Base-by-base conservation (phyloP, 495 filamentous ascomycete genomes). In the Poronia punctata region DNA sequence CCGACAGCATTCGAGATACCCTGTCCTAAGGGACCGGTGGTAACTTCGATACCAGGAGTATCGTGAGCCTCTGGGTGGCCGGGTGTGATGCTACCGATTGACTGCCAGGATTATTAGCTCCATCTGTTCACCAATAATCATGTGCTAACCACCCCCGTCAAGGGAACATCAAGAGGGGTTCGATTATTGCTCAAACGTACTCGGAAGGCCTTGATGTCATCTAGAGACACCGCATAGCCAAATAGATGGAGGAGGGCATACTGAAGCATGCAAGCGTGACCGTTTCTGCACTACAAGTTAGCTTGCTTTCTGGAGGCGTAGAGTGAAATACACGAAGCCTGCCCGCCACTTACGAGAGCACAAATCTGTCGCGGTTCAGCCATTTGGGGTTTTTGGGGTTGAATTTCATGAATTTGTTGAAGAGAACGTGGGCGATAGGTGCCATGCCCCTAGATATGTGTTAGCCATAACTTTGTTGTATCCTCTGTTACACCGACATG, bases 371-470 rank as follows among this genome's bases (percentile, higher is more conserved):
- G 43, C 92, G 82, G 76, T 97, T 97, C 52, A 84, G 57, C 89
- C 88, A 99, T 46, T 89, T 75, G 40, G 93, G 88, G 76, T 94
- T 96, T 79, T 95, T 88, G 47, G 92, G 92, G 82, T 99, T 99
- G 77, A 96, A 99, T 57, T 67, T 92, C 92, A 99, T 88, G 78
- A 95, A 88, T 66, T 86, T 90, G 78, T 94, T 94, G 74, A 87
- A 99, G 52, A 99, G 83, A 58, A 99, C 84, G 77, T 99, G 92
- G 65, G 92, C 80, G 56, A 89, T 80, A 32, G 93, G 92, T 57
- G 92, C 92, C 92, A 98, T 86, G 70, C 89, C 89, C 89, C 69
- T 72, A 28, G 2, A 33, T 6, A 20, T 22, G 10, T 52, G 54
- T 57, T 27, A 62, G 60, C 34, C 19, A 35, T 33, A 33, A 12